phyloP scores from a whole-genome alignment of 345 rosid genomes.

The Rhizophora apiculata region DNA sequence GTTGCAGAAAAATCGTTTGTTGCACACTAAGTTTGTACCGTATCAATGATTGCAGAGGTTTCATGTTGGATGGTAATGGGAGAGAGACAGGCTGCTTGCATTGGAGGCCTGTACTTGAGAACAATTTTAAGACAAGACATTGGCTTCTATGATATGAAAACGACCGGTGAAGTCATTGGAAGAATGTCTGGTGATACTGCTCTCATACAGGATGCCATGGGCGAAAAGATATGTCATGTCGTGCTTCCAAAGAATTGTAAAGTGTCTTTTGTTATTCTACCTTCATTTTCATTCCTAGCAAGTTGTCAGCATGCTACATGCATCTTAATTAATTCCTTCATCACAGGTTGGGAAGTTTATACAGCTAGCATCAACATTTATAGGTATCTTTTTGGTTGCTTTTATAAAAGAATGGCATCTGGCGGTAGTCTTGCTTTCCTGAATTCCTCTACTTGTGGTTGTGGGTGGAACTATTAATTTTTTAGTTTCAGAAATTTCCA shows the following conservation, averaged over 20 bases:
- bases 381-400: conserved; percentile 68
- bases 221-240: too few relatives aligned
- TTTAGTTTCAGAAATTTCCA: too few relatives aligned
- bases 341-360: conserved; percentile 70
- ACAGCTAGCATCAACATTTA: conserved; percentile 57
- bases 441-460: conserved; percentile 54
- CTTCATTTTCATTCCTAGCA: neutral
- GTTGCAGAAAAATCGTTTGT: neutral
- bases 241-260: neutral
- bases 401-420: conserved; percentile 56
- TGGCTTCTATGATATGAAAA: conserved; percentile 74
- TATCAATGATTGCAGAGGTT: conserved; percentile 51
- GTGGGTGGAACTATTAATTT: conserved; percentile 45
- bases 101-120: conserved; percentile 67
- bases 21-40: neutral
- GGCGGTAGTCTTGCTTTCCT: conserved; percentile 45
- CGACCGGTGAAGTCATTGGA: conserved; percentile 81
- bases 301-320: too few relatives aligned
- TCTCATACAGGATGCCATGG: conserved; percentile 90
- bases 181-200: conserved; percentile 94
- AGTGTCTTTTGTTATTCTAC: neutral
- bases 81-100: conserved; percentile 72
- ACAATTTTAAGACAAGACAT: conserved; percentile 85
- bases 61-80: conserved; percentile 88
- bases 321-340: neutral